phyloP scores from a whole-genome alignment of 768 basidiomycete genomes.

The Gymnopilus dilepis region DNA sequence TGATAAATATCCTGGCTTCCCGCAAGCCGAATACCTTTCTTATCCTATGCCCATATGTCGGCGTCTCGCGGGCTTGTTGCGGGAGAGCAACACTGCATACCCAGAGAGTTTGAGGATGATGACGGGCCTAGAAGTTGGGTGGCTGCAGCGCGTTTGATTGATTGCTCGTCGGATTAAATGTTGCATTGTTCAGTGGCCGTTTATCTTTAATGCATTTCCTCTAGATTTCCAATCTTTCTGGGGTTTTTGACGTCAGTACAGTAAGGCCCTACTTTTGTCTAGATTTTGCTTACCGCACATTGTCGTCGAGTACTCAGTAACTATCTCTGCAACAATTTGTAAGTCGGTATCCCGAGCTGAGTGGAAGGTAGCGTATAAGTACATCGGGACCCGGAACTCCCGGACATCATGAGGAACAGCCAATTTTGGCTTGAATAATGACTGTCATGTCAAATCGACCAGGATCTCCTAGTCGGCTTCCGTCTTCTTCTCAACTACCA shows the following conservation, averaged over 20 bases:
- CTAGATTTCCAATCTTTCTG: neutral
- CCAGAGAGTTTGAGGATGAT: constrained; percentile 77
- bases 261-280: neutral
- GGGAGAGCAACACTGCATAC: constrained; percentile 79
- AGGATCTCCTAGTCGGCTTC: constrained; percentile 26
- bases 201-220: neutral
- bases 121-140: constrained; percentile 85
- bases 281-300: neutral
- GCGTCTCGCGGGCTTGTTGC: constrained; percentile 69
- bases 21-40: constrained; percentile 85
- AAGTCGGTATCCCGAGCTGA: too few species aligned
- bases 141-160: constrained; percentile 58
- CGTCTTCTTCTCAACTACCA: constrained; percentile 33
- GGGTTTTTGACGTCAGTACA: neutral
- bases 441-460: constrained; percentile 12
- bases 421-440: neutral
- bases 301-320: neutral
- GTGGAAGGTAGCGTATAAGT: too few species aligned
- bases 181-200: neutral
- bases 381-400: too few species aligned
- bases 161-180: neutral
- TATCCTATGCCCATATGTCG: constrained; percentile 84
- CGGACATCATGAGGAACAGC: neutral
- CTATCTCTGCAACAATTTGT: too few species aligned
- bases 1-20: constrained; percentile 79